Evolutionary conservation across 1,284 basidiomycete genomes (phyloP), one percentile per base, ranked within the genome.

Genomic region (Vanrija humicola): DNA sequence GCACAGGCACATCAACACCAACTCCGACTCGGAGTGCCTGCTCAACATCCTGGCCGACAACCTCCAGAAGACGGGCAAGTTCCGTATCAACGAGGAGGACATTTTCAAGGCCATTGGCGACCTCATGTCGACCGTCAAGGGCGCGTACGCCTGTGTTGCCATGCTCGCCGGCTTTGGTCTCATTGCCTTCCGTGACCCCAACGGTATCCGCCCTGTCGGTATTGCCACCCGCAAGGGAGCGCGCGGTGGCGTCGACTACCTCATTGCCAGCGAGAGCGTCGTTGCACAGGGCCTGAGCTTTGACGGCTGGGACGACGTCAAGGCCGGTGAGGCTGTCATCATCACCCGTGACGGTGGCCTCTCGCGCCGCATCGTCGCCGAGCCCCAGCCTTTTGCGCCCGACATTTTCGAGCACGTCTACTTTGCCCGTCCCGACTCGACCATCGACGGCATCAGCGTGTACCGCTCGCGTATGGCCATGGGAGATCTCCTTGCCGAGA

Each of bases 361-460:
- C 50, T 83, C 84, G 8, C 82, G 89, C 48, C 84, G 90, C 23
- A 83, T 88, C 68, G 86, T 91, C 43, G 82, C 82, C 10, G 78
- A 82, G 25, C 81, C 86, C 3, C 82, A 84, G 14, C 83, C 82
- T 1, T 95, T 95, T 72, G 88, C 93, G 1, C 96, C 96, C n/a
- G 96, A 98, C 79, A 97, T 98, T 67, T 99, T 98, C 73, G 96
- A 99, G 82, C 97, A 86, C 69, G 95, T 99, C 62, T 99, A 99
- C 80, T 94, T 99, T 76, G 93, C 96, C 8, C 87, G 96, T 59
- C 96, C 95, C 2, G 96, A 98, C 79, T 96, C 92, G 18, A 96
- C 97, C 55, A 82, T 99, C 58, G 95, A 99, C 73, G 95, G 96
- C 40, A 86, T 98, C 75, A 93, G 90, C 68, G 96, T 99, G 48